phyloP scores from a whole-genome alignment of 345 rosid species.

The Populus simonii region DNA sequence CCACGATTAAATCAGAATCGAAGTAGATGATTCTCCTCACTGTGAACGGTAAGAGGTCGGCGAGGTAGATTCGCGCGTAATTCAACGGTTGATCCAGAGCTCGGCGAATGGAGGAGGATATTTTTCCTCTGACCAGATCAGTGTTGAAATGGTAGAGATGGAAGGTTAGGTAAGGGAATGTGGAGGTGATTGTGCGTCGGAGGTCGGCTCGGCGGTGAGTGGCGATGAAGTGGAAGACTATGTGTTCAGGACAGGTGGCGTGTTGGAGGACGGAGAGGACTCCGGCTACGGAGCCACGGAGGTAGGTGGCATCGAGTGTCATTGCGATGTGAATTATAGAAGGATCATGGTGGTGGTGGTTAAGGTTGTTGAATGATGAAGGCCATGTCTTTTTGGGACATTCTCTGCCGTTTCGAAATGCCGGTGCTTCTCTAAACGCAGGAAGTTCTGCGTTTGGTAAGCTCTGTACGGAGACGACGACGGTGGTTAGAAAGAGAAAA shows the following conservation, averaged over 20 bases:
- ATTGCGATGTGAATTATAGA: constrained; percentile 64
- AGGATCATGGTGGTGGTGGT: constrained; percentile 22
- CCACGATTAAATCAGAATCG: constrained; percentile 82
- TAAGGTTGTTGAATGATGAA: background rate
- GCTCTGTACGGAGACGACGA: background rate
- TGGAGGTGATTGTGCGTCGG: constrained; percentile 51
- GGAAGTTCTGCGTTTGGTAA: constrained; percentile 30
- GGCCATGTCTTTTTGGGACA: constrained; percentile 40
- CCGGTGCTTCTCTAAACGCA: constrained; percentile 60
- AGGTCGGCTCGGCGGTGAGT: constrained; percentile 49
- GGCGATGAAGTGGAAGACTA: constrained; percentile 80
- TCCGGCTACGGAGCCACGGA: constrained; percentile 87
- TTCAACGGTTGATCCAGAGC: constrained; percentile 86
- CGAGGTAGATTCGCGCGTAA: constrained; percentile 84
- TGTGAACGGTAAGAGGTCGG: constrained; percentile 59
- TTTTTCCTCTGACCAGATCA: constrained; percentile 55
- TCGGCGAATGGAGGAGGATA: constrained; percentile 67
- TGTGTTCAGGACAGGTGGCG: constrained; percentile 78
- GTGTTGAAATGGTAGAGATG: constrained; percentile 71
- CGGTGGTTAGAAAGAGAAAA: constrained; percentile 11
- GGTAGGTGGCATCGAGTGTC: constrained; percentile 83
- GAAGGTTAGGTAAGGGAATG: constrained; percentile 71
- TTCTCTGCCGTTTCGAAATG: constrained; percentile 66
- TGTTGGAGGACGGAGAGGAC: constrained; percentile 82
- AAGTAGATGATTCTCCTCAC: constrained; percentile 78